Evolutionary conservation across 2,329 filamentous ascomycete species (phyloP), one percentile per base, ranked within the genome.

Genomic region (Epichloe typhina): DNA sequence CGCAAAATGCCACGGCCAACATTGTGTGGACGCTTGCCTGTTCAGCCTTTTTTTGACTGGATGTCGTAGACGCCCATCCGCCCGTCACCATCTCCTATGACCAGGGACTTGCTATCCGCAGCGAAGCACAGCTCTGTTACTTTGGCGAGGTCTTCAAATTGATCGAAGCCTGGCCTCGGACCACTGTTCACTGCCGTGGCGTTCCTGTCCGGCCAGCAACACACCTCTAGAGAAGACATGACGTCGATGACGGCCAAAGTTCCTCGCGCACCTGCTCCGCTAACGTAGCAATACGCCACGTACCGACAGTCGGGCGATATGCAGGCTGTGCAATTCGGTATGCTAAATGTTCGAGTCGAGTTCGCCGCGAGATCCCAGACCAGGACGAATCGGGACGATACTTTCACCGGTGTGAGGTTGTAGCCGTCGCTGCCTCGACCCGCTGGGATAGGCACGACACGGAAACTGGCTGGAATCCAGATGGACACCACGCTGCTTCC

Each of bases 241-340:
- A 67, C 64, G 46, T 71, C 68, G n/a, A 71, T 50, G 9, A 71
- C 60, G 26, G 62, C 64, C 5, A 71, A 49, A 19, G 56, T 61
- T 5, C 66, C 66, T 13, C 66, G 53, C 1, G 61, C 61, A 8
- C 64, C 63, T 1, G 63, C 60, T 7, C 63, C 65, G 15, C 59
- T 60, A 1, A 63, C 59, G 44, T 70, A 61, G 55, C 67, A 69
- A 54, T 69, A 71, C 0, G 67, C 68, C 19, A 70, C 63, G 41
- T 64, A 67, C 5, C 67, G 62, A 49, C 68, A 70, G 55, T 70
- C 67, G 0, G 68, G 67, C 4, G 66, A 69, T 40, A 71, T 59
- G 52, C 67, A 69, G 2, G 64, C 62, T 3, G 58, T 59, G 23
- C 63, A 63, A 41, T 70, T 69, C 8, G 68, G 68, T 41, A 71